phyloP scores from a whole-genome alignment of 2,329 filamentous ascomycete species.

The Curvularia sp. region DNA sequence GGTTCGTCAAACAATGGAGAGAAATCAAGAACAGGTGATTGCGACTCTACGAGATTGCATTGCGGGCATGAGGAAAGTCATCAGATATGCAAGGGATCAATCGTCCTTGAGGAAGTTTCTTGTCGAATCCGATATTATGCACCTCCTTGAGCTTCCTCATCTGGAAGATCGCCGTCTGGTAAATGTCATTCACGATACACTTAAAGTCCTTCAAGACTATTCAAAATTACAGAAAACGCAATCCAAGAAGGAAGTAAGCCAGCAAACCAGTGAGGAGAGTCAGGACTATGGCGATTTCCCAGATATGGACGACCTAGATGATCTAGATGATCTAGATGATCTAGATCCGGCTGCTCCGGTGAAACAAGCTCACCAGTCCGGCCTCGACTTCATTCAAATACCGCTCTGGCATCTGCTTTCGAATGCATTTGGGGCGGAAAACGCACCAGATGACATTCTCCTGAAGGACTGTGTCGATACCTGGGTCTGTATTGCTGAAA shows the following conservation, averaged over 20 bases:
- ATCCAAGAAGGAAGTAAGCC: conserved; percentile 37
- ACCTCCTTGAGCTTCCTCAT: conserved; percentile 62
- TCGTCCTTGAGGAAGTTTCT: conserved; percentile 55
- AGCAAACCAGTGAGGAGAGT: conserved; percentile 62
- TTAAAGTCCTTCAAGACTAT: conserved; percentile 59
- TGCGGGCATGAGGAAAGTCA: conserved; percentile 57
- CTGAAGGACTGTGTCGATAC: conserved; percentile 61
- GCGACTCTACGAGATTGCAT: conserved; percentile 62
- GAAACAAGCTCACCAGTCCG: conserved; percentile 16
- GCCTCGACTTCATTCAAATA: conserved; percentile 55
- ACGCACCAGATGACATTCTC: conserved; percentile 60
- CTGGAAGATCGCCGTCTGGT: conserved; percentile 55
- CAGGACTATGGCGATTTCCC: conserved; percentile 69
- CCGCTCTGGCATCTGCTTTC: conserved; percentile 64
- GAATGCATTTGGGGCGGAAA: conserved; percentile 67
- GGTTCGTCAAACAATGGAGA: conserved; percentile 61
- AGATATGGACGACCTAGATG: conserved; percentile 58
- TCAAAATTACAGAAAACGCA: conserved; percentile 23
- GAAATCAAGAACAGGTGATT: conserved; percentile 66
- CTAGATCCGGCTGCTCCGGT: conserved; percentile 26
- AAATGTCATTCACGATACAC: conserved; percentile 57
- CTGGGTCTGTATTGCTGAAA: conserved; percentile 61
- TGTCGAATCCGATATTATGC: conserved; percentile 53
- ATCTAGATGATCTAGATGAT: conserved; percentile 52
- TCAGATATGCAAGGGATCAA: conserved; percentile 53